Base-by-base conservation (phyloP, 108 stramenopile genomes). In the Cyclotella cryptica region DNA sequence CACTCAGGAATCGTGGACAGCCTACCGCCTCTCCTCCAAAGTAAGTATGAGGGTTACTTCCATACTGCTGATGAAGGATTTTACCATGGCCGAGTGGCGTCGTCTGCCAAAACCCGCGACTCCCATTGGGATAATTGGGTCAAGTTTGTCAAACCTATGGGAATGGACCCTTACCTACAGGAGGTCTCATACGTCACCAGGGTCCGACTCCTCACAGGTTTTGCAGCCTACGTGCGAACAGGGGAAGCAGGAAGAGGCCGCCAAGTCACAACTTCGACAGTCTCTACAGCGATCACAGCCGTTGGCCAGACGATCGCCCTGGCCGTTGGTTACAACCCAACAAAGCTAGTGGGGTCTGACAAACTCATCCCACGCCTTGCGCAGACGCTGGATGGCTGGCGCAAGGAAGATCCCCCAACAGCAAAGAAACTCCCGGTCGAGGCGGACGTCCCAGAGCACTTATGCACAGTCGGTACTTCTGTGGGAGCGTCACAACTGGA, bases 131-230 rank as follows among this genome's bases (percentile, higher is more conserved):
- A 35, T 1, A 11, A 53, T 19, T 69, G 68, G 68, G 7, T 27
- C 15, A 13, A 24, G 28, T 53, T 53, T 29, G 22, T 26, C 68
- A 44, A 52, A 52, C 22, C 46, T 52, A 29, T 69, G 49, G 49
- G 68, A 69, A 51, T 69, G 68, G 68, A 69, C 68, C 52, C 68
- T 52, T 52, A 69, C 68, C 19, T 69, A 19, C 52, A 69, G 52
- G 42, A 46, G 30, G 30, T 41, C 62, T 3, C 62, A 1, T 39
- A 41, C 39, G 39, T n/a, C 12, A 63, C 40, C 62, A 15, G 13
- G 30, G 35, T 63, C 39, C 13, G 62, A 41, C 29, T 63, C 62
- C 12, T 63, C 62, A 39, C 62, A 39, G 62, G 62, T 17, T 63
- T 41, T 40, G 62, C 62, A 39, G 62, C 18, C 12, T n/a, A 35